A percentile compares a stretch with the other conserved stretches of the same genome.
Evolutionary conservation across 129 eudicot genomes (phyloP).

Genomic region (Arctium lappa): DNA sequence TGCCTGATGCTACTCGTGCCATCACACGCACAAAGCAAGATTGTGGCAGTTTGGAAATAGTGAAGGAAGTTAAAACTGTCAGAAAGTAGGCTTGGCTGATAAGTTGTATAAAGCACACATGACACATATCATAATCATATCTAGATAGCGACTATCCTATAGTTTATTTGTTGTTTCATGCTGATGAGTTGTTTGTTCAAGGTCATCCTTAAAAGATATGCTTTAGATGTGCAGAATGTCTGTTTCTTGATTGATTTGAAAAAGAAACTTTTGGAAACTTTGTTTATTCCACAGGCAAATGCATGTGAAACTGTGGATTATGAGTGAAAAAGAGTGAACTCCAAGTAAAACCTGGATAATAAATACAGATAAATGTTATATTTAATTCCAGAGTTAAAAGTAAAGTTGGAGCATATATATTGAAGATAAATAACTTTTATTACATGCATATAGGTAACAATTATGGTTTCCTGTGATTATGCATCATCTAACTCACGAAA

Average conservation of each 20-base stretch:
- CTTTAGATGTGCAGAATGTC: background rate
- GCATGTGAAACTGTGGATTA: background rate
- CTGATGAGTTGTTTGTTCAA: background rate
- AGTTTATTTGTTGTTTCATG: background rate
- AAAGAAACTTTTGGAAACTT: background rate
- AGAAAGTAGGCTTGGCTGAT: background rate
- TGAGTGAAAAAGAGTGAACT: background rate
- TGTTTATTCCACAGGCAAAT: background rate
- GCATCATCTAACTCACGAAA: background rate
- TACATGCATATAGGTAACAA: background rate
- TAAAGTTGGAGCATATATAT: background rate
- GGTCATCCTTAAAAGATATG: background rate
- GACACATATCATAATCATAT: background rate
- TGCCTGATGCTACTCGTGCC: background rate
- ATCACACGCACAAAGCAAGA: constrained; percentile 8
- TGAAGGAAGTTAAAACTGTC: background rate
- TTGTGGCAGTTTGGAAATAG: background rate
- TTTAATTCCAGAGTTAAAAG: background rate
- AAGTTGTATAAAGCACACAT: background rate
- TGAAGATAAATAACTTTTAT: background rate
- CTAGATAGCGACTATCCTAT: background rate
- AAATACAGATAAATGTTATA: background rate
- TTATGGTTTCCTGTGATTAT: background rate
- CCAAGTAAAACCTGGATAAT: background rate
- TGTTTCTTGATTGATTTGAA: background rate